These are phyloP conservation scores for Coffea eugenioides DNA, from an alignment of 257 asterid genomes.

Conservation along the genomic window DNA sequence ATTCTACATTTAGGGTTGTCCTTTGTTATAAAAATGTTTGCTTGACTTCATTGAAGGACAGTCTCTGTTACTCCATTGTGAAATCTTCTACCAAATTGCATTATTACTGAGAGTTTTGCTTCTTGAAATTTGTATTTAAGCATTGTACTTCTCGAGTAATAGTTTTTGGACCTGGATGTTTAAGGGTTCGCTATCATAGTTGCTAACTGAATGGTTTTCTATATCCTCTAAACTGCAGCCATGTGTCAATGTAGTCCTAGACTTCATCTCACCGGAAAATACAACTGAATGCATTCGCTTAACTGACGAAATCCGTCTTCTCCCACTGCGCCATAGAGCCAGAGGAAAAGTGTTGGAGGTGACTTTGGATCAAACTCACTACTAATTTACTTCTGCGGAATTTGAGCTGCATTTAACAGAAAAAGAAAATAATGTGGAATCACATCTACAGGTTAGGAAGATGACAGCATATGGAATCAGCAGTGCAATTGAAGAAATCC, in stretches of 20 bases:
- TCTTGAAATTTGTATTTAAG: not conserved
- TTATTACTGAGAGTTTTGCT: not conserved
- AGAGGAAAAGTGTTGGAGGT: slow-evolving; percentile 74
- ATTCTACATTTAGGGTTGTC: not conserved
- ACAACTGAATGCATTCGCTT: slow-evolving; percentile 65
- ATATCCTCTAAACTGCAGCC: slow-evolving; percentile 51
- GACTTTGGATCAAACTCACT: slow-evolving; percentile 8
- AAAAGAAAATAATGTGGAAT: slow-evolving; percentile 12
- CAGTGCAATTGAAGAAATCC: slow-evolving; percentile 65
- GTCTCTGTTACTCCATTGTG: not conserved
- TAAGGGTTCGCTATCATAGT: not conserved
- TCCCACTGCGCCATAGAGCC: slow-evolving; percentile 79
- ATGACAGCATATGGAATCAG: slow-evolving; percentile 69
- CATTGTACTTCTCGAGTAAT: not conserved
- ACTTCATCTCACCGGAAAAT: slow-evolving; percentile 96
- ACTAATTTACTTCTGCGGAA: slow-evolving; percentile 6
- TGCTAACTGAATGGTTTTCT: not conserved
- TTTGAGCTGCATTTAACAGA: not conserved
- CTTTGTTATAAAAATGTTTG: not conserved
- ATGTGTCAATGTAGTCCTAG: slow-evolving; percentile 68
- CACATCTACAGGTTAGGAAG: slow-evolving; percentile 64
- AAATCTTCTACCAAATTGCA: too few species aligned
- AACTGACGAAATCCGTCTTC: slow-evolving; percentile 80
- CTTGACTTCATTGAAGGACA: not conserved
- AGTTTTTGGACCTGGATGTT: not conserved